These are phyloP conservation scores for Fusarium sp. DNA, from an alignment of 2,329 filamentous ascomycete species.

Conservation along the genomic window DNA sequence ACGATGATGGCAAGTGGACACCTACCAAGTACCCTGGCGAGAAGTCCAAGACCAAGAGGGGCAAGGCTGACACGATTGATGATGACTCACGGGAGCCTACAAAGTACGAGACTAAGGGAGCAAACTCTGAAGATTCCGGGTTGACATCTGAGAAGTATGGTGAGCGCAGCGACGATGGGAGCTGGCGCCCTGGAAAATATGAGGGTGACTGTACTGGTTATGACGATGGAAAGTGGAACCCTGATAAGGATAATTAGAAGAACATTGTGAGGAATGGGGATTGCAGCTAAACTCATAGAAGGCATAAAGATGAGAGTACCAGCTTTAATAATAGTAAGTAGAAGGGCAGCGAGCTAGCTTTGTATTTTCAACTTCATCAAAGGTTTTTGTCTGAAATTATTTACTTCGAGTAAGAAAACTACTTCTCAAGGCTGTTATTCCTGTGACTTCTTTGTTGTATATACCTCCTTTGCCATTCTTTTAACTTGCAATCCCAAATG, in stretches of 20 bases:
- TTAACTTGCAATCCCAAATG: background rate
- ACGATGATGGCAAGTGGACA: background rate
- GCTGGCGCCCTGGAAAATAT: background rate
- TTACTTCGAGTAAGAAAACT: background rate
- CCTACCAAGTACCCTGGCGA: background rate
- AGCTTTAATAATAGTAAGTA: background rate
- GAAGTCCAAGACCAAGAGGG: background rate
- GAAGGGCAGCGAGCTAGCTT: background rate
- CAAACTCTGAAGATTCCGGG: background rate
- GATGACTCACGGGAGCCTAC: background rate
- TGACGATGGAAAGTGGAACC: background rate
- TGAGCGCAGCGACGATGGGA: background rate
- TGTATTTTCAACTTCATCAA: accelerated
- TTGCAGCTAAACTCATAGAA: background rate
- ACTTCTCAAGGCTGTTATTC: background rate
- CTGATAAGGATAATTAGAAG: background rate
- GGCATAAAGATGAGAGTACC: background rate
- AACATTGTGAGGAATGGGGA: background rate
- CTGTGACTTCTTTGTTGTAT: background rate
- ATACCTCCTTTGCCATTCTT: background rate
- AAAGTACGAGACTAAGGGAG: background rate
- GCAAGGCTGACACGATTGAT: background rate
- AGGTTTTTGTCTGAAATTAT: no score
- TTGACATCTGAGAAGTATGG: background rate
- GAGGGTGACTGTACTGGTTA: background rate